Percentiles rank a stretch among this genome's conserved stretches.
phyloP scores from a whole-genome alignment of 768 basidiomycete species.

The Termitomyces sp. region DNA sequence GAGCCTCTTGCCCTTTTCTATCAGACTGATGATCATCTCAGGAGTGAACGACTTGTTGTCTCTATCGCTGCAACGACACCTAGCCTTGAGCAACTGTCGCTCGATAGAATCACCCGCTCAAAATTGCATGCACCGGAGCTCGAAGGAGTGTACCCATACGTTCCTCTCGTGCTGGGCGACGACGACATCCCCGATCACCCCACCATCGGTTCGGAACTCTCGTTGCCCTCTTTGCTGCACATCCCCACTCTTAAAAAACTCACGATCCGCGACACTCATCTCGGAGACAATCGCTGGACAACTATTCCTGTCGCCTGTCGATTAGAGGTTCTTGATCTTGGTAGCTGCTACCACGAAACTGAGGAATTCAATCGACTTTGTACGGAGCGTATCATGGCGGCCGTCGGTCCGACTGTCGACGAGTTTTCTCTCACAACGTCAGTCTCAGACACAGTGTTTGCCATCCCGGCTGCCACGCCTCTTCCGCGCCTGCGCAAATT shows the following conservation, averaged over 20 bases:
- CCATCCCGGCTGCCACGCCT: slow-evolving; percentile 38
- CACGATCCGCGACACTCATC: slow-evolving; percentile 63
- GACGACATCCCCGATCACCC: slow-evolving; percentile 53
- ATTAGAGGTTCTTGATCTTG: slow-evolving; percentile 53
- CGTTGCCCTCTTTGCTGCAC: slow-evolving; percentile 59
- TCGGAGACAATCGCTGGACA: slow-evolving; percentile 59
- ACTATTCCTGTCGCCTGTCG: slow-evolving; percentile 43
- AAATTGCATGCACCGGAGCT: slow-evolving; percentile 59
- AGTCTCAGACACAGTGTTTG: slow-evolving; percentile 35
- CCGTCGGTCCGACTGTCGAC: slow-evolving; percentile 48
- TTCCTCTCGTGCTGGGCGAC: slow-evolving; percentile 61
- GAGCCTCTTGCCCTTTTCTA: not conserved
- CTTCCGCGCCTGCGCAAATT: slow-evolving; percentile 47
- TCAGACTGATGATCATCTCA: slow-evolving; percentile 17
- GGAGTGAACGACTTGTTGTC: slow-evolving; percentile 67
- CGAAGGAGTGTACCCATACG: slow-evolving; percentile 43
- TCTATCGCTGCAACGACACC: slow-evolving; percentile 59
- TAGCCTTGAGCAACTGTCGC: slow-evolving; percentile 46
- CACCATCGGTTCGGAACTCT: slow-evolving; percentile 48
- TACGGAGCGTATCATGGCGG: slow-evolving; percentile 56
- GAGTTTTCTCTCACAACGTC: slow-evolving; percentile 50
- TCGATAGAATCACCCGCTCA: slow-evolving; percentile 64
- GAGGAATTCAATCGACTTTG: slow-evolving; percentile 47
- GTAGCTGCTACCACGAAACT: slow-evolving; percentile 48
- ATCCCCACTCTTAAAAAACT: slow-evolving; percentile 58